These are phyloP conservation scores for Ophiocordyceps robertsii DNA, from an alignment of 2,329 filamentous ascomycete genomes.

Conservation along the genomic window DNA sequence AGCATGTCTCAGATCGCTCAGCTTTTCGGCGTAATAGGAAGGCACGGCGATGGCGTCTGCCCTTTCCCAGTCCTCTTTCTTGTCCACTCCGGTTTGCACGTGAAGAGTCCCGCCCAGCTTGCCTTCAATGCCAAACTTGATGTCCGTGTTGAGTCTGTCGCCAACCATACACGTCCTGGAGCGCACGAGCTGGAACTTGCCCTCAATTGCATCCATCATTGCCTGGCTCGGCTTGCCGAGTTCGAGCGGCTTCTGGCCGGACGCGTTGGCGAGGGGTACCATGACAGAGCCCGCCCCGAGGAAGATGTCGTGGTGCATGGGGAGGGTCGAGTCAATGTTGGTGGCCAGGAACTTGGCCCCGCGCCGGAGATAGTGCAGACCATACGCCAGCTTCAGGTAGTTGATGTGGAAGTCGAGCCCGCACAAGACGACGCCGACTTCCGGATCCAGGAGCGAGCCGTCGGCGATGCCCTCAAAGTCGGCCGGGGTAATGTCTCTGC, in stretches of 20 bases:
- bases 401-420: conserved; percentile 92
- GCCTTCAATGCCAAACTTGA: conserved; percentile 86
- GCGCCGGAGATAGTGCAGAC: conserved; percentile 70
- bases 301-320: conserved; percentile 70
- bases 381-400: conserved; percentile 80
- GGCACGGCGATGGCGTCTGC: conserved; percentile 58
- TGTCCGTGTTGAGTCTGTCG: conserved; percentile 88
- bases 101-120: conserved; percentile 81
- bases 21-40: conserved; percentile 67
- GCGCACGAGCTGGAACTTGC: conserved; percentile 82
- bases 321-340: conserved; percentile 83
- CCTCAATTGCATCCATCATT: conserved; percentile 99
- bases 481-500: conserved; percentile 64
- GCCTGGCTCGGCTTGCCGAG: conserved; percentile 93
- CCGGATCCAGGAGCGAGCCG: conserved; percentile 63
- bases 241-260: conserved; percentile 54
- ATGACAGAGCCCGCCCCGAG: conserved; percentile 80
- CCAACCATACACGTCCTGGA: conserved; percentile 88
- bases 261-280: conserved; percentile 64
- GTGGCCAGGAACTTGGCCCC: conserved; percentile 86
- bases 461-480: conserved; percentile 73
- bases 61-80: conserved; percentile 70
- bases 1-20: conserved; percentile 54
- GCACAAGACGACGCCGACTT: conserved; percentile 79
- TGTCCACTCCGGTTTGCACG: conserved; percentile 80